Conservation (phyloP, 495 filamentous ascomycete species). For the Astrothelium subdiscretum region DNA sequence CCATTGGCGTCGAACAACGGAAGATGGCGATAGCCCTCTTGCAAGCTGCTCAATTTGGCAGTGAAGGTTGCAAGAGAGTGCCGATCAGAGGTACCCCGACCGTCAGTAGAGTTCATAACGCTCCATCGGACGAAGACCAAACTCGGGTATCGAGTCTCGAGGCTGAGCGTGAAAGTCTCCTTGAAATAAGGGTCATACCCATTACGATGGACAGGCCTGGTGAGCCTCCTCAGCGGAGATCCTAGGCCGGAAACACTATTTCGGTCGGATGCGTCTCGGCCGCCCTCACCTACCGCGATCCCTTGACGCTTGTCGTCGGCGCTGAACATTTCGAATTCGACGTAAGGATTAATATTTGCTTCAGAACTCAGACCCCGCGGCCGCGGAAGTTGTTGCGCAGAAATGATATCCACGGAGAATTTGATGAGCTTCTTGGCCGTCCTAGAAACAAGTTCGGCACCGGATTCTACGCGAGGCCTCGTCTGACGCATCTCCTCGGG, state of each 20-base stretch:
- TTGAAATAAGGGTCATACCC: conserved; percentile 86
- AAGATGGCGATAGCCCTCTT: conserved; percentile 91
- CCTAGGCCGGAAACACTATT: conserved; percentile 61
- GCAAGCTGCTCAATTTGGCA: conserved; percentile 77
- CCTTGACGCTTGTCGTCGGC: conserved; percentile 77
- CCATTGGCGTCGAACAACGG: conserved; percentile 84
- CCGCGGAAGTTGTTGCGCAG: conserved; percentile 85
- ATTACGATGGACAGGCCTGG: conserved; percentile 67
- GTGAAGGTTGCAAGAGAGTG: conserved; percentile 76
- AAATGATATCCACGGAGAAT: conserved; percentile 80
- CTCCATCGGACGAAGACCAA: conserved; percentile 88
- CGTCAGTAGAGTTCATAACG: conserved; percentile 72
- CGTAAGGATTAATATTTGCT: conserved; percentile 75
- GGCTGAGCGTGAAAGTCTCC: conserved; percentile 57
- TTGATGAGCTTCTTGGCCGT: conserved; percentile 63
- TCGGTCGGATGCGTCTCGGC: conserved; percentile 56
- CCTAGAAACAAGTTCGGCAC: conserved; percentile 34
- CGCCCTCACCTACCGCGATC: conserved; percentile 51
- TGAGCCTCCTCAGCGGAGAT: conserved; percentile 65
- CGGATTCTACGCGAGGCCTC: conserved; percentile 25
- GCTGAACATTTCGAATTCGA: conserved; percentile 88
- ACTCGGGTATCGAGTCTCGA: conserved; percentile 84
- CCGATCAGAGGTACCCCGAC: conserved; percentile 39
- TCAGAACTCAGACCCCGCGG: conserved; percentile 57
- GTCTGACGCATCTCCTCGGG: conserved; percentile 64